A percentile compares a stretch with the other conserved stretches of the same genome.
phyloP scores from a whole-genome alignment of 257 asterid genomes.

The Plectranthus barbatus region DNA sequence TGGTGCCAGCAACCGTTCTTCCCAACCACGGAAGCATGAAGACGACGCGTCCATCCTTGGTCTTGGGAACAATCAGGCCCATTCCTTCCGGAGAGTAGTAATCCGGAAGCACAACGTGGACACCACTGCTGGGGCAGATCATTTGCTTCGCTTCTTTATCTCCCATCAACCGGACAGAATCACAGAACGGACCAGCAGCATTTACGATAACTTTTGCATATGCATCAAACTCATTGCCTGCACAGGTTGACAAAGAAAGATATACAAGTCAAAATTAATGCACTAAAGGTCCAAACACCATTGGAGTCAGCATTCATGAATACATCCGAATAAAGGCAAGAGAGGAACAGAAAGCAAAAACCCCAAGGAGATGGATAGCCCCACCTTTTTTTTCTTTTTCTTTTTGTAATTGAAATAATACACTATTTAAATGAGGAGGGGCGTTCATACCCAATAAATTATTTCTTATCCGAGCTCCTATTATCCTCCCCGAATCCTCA shows the following conservation, averaged over 20 bases:
- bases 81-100: constrained; percentile 97
- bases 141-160: constrained; percentile 74
- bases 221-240: constrained; percentile 89
- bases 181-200: constrained; percentile 98
- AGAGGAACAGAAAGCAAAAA: neutral
- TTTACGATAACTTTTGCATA: constrained; percentile 92
- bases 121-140: constrained; percentile 96
- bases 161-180: constrained; percentile 77
- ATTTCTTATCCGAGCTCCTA: constrained; percentile 81
- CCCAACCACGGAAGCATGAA: constrained; percentile 99
- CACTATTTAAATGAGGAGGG: too few relatives aligned
- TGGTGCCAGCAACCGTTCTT: constrained; percentile 95
- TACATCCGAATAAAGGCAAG: neutral
- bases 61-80: constrained; percentile 99
- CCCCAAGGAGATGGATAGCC: constrained; percentile 2
- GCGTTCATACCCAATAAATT: constrained; percentile 59
- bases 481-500: constrained; percentile 49
- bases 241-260: constrained; percentile 32
- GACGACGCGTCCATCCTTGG: constrained; percentile 96
- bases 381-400: too few relatives aligned
- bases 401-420: too few relatives aligned
- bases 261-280: constrained; percentile 2
- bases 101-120: constrained; percentile 94
- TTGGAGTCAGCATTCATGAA: neutral
- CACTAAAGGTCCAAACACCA: constrained; percentile 8